Base-by-base conservation (phyloP, 148 eudicot genomes). In the Vaccinium corymbosum region DNA sequence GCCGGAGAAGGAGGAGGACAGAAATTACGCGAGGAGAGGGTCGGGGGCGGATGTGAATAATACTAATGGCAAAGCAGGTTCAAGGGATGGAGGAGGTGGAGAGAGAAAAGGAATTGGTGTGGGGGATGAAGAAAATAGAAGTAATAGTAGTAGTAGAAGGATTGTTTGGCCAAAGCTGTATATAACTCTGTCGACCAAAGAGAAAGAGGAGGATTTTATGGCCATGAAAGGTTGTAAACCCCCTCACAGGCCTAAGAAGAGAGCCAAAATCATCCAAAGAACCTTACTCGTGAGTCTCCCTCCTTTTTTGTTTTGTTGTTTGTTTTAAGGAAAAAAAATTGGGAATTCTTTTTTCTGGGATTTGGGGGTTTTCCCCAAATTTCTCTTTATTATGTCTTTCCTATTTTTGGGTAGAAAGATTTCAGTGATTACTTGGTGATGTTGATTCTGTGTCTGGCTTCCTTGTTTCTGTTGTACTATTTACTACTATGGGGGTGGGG, bases 191-290 rank as follows among this genome's bases (percentile, higher is more conserved):
- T 92, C 98, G 15, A 95, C 92, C 62, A 95, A 95, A 87, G 98
- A 95, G 80, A 95, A 95, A 78, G 98, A 95, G 80, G 98, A 94
- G 84, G 98, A 95, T 89, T 95, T 95, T 79, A 70, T 95, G 89
- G 95, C 94, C 4, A 95, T 95, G 94, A 95, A 94, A 89, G 98
- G 98, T 1, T 94, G 94, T 87, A 95, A 94, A 66, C 93, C 87
- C 7, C 98, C 98, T 38, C 98, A 95, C 81, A 91, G 98, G 83
- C 98, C 98, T 38, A 95, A 95, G 88, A 95, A 95, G 84, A 89
- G 98, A 84, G 95, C 95, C 68, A 95, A 95, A 78, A 83, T 90
- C 59, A 88, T 94, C 82, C 98, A 95, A 81, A 91, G 91, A 78
- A 88, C 90, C 53, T 86, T 95, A 68, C 89, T 91, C 82, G 98